Percentiles rank a stretch among this genome's conserved stretches.
These are phyloP conservation scores for Sideroxylon spinosum DNA, from an alignment of 179 eudicot genomes.

Conservation along the genomic window DNA sequence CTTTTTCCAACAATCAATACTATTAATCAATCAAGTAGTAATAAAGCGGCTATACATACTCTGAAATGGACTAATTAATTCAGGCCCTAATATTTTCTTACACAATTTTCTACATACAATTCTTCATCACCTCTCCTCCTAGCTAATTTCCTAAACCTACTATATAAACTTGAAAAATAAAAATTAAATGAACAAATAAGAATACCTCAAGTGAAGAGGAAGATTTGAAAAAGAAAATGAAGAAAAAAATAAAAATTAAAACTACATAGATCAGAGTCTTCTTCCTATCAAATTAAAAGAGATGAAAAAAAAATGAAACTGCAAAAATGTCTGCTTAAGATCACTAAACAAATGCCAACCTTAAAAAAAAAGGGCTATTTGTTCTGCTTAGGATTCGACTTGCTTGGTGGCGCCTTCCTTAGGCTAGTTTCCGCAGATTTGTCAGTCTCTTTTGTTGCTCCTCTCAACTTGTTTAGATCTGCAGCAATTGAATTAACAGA, in stretches of 20 bases:
- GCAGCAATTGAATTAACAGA: constrained; percentile 20
- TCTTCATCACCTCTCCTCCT: neutral
- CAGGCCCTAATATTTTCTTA: neutral
- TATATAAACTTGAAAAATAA: no score
- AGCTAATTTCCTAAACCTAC: neutral
- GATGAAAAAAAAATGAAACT: neutral
- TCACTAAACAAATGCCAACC: neutral
- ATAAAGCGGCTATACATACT: neutral
- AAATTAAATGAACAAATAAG: neutral
- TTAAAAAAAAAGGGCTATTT: constrained; percentile 11
- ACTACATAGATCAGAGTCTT: neutral
- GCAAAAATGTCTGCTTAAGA: constrained; percentile 14
- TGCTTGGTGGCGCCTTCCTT: constrained; percentile 31
- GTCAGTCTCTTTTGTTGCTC: constrained; percentile 21
- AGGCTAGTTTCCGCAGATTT: constrained; percentile 35
- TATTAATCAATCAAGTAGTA: neutral
- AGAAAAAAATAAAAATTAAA: no score
- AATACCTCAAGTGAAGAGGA: neutral
- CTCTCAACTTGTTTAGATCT: constrained; percentile 22
- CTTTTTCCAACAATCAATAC: neutral
- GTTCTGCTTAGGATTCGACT: constrained; percentile 57
- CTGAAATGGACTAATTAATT: neutral
- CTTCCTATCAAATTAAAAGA: neutral
- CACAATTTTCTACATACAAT: neutral
- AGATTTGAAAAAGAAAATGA: no score